A percentile compares a stretch with the other conserved stretches of the same genome.
Conservation (phyloP, 352 stramenopile species). For the Phytophthora megakarya region DNA sequence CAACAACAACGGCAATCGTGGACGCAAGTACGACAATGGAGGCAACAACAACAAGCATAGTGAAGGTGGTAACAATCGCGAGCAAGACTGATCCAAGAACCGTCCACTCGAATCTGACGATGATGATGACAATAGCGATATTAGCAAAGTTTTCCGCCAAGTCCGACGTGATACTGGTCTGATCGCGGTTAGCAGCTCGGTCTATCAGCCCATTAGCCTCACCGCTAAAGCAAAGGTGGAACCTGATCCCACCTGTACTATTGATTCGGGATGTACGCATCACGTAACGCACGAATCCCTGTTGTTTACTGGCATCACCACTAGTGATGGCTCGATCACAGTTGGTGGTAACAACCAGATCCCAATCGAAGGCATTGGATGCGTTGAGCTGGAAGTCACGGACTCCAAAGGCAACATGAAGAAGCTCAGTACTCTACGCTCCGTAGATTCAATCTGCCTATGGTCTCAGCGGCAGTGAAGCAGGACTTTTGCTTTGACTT, state of each 20-base stretch:
- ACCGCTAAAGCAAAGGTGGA: neutral
- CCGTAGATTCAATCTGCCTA: constrained; percentile 8
- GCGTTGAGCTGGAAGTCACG: constrained; percentile 19
- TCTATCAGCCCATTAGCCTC: neutral
- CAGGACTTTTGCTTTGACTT: too few species aligned
- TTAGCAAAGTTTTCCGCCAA: too few species aligned
- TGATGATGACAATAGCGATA: too few species aligned
- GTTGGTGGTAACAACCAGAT: constrained; percentile 15
- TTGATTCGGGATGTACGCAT: constrained; percentile 17
- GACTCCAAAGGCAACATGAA: constrained; percentile 23
- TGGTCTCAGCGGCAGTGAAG: neutral
- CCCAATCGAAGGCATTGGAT: constrained; percentile 17
- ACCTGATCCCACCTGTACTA: neutral
- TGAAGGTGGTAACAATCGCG: too few species aligned
- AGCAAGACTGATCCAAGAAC: too few species aligned
- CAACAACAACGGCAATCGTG: too few species aligned
- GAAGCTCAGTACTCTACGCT: constrained; percentile 7
- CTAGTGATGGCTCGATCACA: constrained; percentile 15
- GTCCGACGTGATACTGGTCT: neutral
- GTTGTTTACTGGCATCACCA: constrained; percentile 13
- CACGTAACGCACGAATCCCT: constrained; percentile 19
- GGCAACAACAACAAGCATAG: too few species aligned
- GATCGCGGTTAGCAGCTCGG: constrained; percentile 4
- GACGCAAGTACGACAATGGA: too few species aligned
- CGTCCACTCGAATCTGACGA: too few species aligned